These are phyloP conservation scores for Durio zibethinus DNA, from an alignment of 345 rosid genomes.

Conservation along the genomic window DNA sequence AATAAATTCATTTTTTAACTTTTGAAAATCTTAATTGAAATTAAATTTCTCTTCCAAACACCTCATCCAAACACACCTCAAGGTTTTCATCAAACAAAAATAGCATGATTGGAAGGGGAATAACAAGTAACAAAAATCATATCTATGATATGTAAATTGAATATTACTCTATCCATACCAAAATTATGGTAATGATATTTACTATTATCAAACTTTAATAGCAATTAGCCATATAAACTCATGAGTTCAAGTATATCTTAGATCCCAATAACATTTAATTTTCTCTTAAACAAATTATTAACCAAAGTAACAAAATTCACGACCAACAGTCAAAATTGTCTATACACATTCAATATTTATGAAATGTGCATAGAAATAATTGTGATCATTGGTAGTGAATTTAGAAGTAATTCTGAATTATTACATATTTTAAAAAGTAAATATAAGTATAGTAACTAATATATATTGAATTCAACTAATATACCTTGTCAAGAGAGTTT, in stretches of 20 bases:
- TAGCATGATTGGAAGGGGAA: background rate
- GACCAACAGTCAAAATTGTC: background rate
- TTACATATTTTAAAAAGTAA: background rate
- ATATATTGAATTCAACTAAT: background rate
- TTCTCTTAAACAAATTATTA: background rate
- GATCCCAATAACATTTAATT: background rate
- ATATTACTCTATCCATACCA: background rate
- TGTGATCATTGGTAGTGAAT: background rate
- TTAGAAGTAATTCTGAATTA: background rate
- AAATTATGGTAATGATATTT: background rate
- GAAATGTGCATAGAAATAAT: background rate
- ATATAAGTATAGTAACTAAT: background rate
- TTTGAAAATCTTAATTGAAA: too few relatives aligned
- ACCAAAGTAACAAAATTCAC: background rate
- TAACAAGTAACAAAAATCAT: background rate
- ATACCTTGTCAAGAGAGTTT: constrained; percentile 24
- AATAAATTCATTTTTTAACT: too few relatives aligned
- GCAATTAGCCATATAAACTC: background rate
- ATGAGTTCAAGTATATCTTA: too few relatives aligned
- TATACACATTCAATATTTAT: background rate
- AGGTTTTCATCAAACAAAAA: background rate
- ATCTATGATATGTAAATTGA: background rate
- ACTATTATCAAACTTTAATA: background rate
- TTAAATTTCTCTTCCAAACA: too few relatives aligned
- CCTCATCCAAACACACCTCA: too few relatives aligned